Conservation (phyloP, 192 early-diverging fungal genomes). For the Mortierella claussenii region DNA sequence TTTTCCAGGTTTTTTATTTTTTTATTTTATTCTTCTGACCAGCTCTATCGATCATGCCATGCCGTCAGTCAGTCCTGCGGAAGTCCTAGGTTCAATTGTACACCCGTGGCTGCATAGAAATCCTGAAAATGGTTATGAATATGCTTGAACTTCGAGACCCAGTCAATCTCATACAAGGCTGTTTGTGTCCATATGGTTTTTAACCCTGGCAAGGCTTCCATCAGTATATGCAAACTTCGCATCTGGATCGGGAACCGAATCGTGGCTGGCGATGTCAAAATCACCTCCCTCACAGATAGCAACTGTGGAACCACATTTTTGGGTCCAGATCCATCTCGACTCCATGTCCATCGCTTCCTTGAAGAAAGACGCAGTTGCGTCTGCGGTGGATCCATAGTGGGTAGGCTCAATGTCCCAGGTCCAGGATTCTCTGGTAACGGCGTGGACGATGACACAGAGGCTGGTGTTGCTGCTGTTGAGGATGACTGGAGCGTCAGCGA, state of each 20-base stretch:
- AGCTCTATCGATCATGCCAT: no score
- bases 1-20: no score
- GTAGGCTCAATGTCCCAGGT: not conserved
- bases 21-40: no score
- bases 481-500: not conserved
- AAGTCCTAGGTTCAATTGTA: constrained; percentile 18
- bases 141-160: constrained; percentile 6
- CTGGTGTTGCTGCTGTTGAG: not conserved
- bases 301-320: constrained; percentile 17
- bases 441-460: not conserved
- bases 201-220: constrained; percentile 16
- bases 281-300: constrained; percentile 18
- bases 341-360: constrained; percentile 3
- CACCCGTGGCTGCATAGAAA: constrained; percentile 5
- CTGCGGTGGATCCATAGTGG: not conserved
- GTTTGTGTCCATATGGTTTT: constrained; percentile 9
- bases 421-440: no score
- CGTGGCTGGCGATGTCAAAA: not conserved
- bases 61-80: no score
- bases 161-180: constrained; percentile 13
- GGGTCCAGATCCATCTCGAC: not conserved
- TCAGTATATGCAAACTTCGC: constrained; percentile 27
- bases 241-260: constrained; percentile 6
- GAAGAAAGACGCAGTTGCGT: not conserved
- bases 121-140: constrained; percentile 3